Percentiles rank a stretch among this genome's conserved stretches.
Evolutionary conservation across 1,139 yeast genomes (phyloP).

Genomic region (Meyerozyma guilliermondii): DNA sequence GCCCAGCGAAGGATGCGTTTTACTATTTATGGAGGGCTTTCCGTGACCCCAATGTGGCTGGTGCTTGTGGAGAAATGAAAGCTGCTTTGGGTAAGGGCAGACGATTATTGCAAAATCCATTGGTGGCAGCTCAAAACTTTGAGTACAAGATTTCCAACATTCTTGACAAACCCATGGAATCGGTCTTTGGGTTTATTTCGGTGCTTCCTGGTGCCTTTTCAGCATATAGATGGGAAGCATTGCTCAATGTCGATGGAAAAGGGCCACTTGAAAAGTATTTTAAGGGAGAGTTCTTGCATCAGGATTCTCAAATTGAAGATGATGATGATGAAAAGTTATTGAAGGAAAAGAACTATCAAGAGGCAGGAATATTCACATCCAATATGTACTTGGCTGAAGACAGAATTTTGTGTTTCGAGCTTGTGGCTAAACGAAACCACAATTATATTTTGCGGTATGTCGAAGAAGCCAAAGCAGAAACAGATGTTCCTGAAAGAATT

Average conservation of each 20-base stretch:
- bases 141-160: slow-evolving; percentile 81
- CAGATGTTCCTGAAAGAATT: slow-evolving; percentile 74
- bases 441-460: slow-evolving; percentile 68
- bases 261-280: slow-evolving; percentile 78
- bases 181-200: slow-evolving; percentile 75
- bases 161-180: slow-evolving; percentile 79
- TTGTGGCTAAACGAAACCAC: slow-evolving; percentile 63
- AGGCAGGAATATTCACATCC: slow-evolving; percentile 67
- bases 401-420: slow-evolving; percentile 75
- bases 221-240: slow-evolving; percentile 73
- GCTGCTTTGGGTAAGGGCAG: slow-evolving; percentile 60
- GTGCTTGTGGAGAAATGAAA: slow-evolving; percentile 83
- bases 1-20: slow-evolving; percentile 67
- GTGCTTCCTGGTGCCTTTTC: slow-evolving; percentile 85
- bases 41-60: slow-evolving; percentile 73
- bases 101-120: slow-evolving; percentile 57
- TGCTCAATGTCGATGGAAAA: slow-evolving; percentile 56
- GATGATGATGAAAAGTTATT: slow-evolving; percentile 39
- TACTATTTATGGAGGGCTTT: slow-evolving; percentile 74
- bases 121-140: slow-evolving; percentile 81
- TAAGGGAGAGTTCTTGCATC: slow-evolving; percentile 71
- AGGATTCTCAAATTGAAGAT: slow-evolving; percentile 30
- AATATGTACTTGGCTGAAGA: slow-evolving; percentile 87
- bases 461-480: slow-evolving; percentile 71
- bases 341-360: slow-evolving; percentile 39